Evolutionary conservation across 2,329 filamentous ascomycete species (phyloP).

Genomic region (Fusarium floridanum): DNA sequence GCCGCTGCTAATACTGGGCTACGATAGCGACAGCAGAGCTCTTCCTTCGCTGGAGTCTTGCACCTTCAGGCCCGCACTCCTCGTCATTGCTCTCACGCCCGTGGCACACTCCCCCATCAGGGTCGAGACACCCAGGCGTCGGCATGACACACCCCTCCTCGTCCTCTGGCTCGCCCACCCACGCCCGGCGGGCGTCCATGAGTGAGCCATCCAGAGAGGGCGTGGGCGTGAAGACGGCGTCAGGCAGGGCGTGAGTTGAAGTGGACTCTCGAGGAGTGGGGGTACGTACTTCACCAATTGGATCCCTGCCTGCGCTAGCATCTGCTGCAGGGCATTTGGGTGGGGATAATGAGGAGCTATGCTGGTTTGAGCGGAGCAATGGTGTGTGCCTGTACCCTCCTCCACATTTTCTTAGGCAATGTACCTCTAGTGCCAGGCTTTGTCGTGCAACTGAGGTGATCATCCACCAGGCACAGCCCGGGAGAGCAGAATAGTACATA

Average conservation of each 20-base stretch:
- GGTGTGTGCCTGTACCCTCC: conserved; percentile 46
- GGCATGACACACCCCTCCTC: conserved; percentile 29
- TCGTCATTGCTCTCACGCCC: conserved; percentile 29
- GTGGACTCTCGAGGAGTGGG: conserved; percentile 9
- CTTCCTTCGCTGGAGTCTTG: conserved; percentile 19
- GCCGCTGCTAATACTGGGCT: conserved; percentile 1
- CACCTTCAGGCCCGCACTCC: conserved; percentile 30
- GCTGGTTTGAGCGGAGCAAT: conserved; percentile 40
- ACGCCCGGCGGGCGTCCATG: conserved; percentile 37
- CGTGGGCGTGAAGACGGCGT: conserved; percentile 17
- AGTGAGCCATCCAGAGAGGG: conserved; percentile 27
- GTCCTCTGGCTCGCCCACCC: conserved; percentile 12
- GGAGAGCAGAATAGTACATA: conserved; percentile 48
- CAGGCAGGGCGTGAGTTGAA: conserved; percentile 15
- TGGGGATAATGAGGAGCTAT: conserved; percentile 34
- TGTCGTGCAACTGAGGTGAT: conserved; percentile 42
- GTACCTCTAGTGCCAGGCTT: conserved; percentile 46
- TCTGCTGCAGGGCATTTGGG: conserved; percentile 48
- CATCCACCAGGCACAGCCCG: conserved; percentile 48
- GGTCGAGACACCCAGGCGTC: conserved; percentile 38
- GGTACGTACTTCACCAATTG: conserved; percentile 36
- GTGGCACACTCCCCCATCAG: conserved; percentile 22
- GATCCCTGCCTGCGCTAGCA: conserved; percentile 40
- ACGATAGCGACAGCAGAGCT: conserved; percentile 8
- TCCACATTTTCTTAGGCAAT: conserved; percentile 47